A percentile compares a stretch with the other conserved stretches of the same genome.
Evolutionary conservation across 192 early-diverging fungal species (phyloP).

Genomic region (Coemansia brasiliensis): DNA sequence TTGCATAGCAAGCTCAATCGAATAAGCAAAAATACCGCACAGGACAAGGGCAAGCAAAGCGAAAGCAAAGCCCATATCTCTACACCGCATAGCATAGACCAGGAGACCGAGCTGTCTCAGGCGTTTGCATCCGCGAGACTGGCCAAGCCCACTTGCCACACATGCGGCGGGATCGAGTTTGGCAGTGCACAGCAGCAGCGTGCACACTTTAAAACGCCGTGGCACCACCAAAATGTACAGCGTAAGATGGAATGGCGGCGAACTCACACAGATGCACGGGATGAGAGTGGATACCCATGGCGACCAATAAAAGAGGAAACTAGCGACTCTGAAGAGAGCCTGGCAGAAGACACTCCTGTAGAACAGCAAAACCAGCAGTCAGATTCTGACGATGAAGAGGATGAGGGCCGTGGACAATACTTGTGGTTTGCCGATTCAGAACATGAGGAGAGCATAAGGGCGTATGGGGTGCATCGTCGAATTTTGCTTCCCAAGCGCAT

Average conservation of each 20-base stretch:
- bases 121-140: constrained; percentile 26
- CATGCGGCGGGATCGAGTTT: constrained; percentile 46
- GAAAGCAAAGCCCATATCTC: constrained; percentile 10
- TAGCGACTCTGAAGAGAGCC: not conserved
- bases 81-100: not conserved
- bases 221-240: constrained; percentile 25
- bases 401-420: constrained; percentile 5
- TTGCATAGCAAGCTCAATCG: constrained; percentile 2
- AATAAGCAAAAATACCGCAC: not conserved
- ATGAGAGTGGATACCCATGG: constrained; percentile 27
- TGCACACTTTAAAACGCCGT: constrained; percentile 17
- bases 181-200: constrained; percentile 21
- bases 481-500: constrained; percentile 25
- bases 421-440: constrained; percentile 29
- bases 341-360: not conserved
- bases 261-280: not conserved
- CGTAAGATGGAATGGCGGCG: constrained; percentile 29
- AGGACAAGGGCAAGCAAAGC: not conserved
- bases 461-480: constrained; percentile 39
- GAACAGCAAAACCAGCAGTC: not conserved
- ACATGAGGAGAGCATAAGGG: not conserved
- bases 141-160: constrained; percentile 27
- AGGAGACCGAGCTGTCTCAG: not conserved
- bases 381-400: not conserved
- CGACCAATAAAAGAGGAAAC: not conserved